Conservation (phyloP, 176 grass and related monocot genomes). For the Melocanna baccifera region DNA sequence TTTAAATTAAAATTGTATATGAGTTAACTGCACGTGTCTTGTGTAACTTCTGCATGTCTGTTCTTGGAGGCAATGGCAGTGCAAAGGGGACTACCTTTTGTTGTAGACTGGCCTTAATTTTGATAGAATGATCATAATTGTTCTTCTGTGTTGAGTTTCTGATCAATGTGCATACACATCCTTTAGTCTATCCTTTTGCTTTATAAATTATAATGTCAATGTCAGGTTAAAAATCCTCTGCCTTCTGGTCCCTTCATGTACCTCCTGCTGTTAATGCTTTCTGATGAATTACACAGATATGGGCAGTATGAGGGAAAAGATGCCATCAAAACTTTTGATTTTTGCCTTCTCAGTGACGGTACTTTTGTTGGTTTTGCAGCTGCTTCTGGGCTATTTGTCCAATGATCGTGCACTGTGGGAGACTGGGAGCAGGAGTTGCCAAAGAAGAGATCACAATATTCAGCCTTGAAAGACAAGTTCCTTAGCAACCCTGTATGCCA, state of each 20-base stretch:
- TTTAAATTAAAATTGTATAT: background rate
- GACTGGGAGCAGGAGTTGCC: conserved; percentile 67
- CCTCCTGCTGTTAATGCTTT: no score
- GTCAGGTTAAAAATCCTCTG: background rate
- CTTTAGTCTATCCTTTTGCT: background rate
- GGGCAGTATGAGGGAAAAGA: conserved; percentile 1
- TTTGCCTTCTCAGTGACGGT: conserved; percentile 19
- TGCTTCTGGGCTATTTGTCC: conserved; percentile 77
- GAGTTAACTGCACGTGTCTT: background rate
- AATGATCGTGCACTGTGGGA: conserved; percentile 51
- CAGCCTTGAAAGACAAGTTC: conserved; percentile 73
- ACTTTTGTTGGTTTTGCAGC: conserved; percentile 45
- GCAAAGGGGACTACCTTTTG: background rate
- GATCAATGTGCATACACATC: background rate
- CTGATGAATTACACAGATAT: background rate
- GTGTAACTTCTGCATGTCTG: background rate
- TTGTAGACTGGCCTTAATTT: background rate
- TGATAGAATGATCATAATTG: background rate
- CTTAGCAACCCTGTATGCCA: conserved; percentile 66
- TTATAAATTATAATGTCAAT: conserved; percentile 20
- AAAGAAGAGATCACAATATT: conserved; percentile 64
- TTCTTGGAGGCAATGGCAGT: background rate
- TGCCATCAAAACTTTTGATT: conserved; percentile 20
- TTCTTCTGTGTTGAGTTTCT: background rate
- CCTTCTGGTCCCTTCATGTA: background rate